Base-by-base conservation (phyloP, 2,329 filamentous ascomycete genomes). In the Fusarium sp. region DNA sequence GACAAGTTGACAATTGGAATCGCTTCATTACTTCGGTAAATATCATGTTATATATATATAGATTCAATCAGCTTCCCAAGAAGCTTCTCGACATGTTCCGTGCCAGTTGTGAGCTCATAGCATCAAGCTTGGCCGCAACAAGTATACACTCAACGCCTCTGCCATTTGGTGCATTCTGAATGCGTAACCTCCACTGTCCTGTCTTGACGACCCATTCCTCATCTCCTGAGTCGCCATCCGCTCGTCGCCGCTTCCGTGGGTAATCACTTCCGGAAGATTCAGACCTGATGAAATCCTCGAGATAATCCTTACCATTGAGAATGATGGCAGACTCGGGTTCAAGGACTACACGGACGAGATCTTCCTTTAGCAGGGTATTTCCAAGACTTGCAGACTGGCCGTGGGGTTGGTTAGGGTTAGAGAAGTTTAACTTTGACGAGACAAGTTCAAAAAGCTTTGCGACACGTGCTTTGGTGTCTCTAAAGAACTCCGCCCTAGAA, bases 391-490 rank as follows among this genome's bases (percentile, higher is more conserved):
- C 83, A 0, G 89, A 86, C 71, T 88, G 87, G 10, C 91, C 90
- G 2, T 91, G 78, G 0, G 90, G 87, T 59, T 86, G 82, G 84
- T 85, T 0, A 82, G 81, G 13, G 91, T n/a, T n/a, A n/a, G n/a
- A 88, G 8, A 94, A 77, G 65, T 90, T 91, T 69, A 96, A 86
- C 76, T 95, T 96, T 33, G 90, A 90, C 4, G 91, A 88, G n/a
- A 97, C 85, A 11, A 97, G 90, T 71, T 93, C 90, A 67, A 96
- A 88, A 8, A 97, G 81, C 54, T 89, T 90, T 0, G 88, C 85
- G 18, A 97, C 84, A 51, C 92, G 86, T 13, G 87, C 84, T 68
- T 91, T 90, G 7, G 89, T 87, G 45, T 91, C 86, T 15, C 88
- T 87, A 70, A 91, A 87, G 79, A 97, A 96, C 66, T 92, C 88